Conservation (phyloP, 495 filamentous ascomycete genomes). For the Xylaria scruposa region DNA sequence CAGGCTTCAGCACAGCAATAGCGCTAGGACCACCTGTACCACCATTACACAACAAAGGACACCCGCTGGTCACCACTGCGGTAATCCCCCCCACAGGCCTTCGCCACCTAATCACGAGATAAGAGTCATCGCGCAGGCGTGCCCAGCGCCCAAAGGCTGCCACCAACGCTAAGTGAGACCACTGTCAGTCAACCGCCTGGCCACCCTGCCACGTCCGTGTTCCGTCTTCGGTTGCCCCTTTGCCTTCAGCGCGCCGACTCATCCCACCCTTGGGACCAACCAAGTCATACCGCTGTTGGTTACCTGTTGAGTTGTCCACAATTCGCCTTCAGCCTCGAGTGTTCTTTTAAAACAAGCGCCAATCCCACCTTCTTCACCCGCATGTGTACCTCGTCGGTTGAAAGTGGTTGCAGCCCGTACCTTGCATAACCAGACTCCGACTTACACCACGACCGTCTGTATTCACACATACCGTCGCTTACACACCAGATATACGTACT, state of each 20-base stretch:
- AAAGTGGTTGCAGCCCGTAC: slow-evolving; percentile 40
- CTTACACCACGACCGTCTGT: slow-evolving; percentile 23
- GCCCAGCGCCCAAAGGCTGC: slow-evolving; percentile 45
- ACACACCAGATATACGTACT: slow-evolving; percentile 11
- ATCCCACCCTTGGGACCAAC: slow-evolving; percentile 14
- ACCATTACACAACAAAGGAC: slow-evolving; percentile 11
- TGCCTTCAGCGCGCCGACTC: slow-evolving; percentile 29
- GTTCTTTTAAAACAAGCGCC: slow-evolving; percentile 26
- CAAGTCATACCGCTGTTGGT: slow-evolving; percentile 24
- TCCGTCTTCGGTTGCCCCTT: slow-evolving; percentile 38
- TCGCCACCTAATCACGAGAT: slow-evolving; percentile 43
- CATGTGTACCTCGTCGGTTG: slow-evolving; percentile 30
- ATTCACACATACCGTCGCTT: slow-evolving; percentile 20
- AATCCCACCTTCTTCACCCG: slow-evolving; percentile 28
- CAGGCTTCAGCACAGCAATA: slow-evolving; percentile 22
- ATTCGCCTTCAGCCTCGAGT: slow-evolving; percentile 26
- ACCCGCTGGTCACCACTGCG: slow-evolving; percentile 49
- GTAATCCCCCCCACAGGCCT: slow-evolving; percentile 50
- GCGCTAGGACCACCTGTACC: slow-evolving; percentile 29
- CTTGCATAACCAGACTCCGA: slow-evolving; percentile 39
- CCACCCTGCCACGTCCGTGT: slow-evolving; percentile 40
- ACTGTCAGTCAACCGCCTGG: slow-evolving; percentile 35
- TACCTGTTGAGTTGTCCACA: slow-evolving; percentile 19
- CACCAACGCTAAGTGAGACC: slow-evolving; percentile 41
- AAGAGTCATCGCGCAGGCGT: slow-evolving; percentile 55